Evolutionary conservation across 306 rosid genomes (phyloP).

Genomic region (Ormosia semicastrata): DNA sequence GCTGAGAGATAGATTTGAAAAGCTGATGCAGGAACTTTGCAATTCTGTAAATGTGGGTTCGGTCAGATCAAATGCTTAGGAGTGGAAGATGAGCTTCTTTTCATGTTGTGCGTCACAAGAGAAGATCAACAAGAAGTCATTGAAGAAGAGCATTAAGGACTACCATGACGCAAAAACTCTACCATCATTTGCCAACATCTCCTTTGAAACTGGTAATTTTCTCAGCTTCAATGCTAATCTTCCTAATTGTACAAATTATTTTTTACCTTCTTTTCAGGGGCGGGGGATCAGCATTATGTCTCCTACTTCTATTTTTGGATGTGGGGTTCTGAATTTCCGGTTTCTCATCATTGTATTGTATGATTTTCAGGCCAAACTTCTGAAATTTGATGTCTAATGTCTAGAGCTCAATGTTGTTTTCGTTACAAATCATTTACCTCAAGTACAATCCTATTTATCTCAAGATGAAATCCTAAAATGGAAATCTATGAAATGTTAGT

Average conservation of each 20-base stretch:
- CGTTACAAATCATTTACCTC: not conserved
- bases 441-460: not conserved
- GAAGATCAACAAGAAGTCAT: constrained; percentile 39
- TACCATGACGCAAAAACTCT: constrained; percentile 50
- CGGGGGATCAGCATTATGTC: not conserved
- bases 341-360: not conserved
- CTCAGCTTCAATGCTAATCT: constrained; percentile 9
- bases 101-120: constrained; percentile 61
- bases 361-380: not conserved
- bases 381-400: constrained; percentile 12
- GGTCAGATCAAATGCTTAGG: constrained; percentile 27
- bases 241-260: constrained; percentile 2
- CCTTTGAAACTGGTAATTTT: constrained; percentile 63
- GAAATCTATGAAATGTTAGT: constrained; percentile 6
- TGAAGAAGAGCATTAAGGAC: constrained; percentile 58
- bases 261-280: not conserved
- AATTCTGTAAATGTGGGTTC: constrained; percentile 27
- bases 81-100: constrained; percentile 74
- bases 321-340: not conserved
- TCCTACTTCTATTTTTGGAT: not conserved
- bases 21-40: constrained; percentile 29
- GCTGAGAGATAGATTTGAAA: not conserved
- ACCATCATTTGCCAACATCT: constrained; percentile 63
- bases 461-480: not conserved
- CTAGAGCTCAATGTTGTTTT: constrained; percentile 18